Percentiles rank a stretch among this genome's conserved stretches.
phyloP scores from a whole-genome alignment of 352 stramenopile species.

The Globisporangium spiculum region DNA sequence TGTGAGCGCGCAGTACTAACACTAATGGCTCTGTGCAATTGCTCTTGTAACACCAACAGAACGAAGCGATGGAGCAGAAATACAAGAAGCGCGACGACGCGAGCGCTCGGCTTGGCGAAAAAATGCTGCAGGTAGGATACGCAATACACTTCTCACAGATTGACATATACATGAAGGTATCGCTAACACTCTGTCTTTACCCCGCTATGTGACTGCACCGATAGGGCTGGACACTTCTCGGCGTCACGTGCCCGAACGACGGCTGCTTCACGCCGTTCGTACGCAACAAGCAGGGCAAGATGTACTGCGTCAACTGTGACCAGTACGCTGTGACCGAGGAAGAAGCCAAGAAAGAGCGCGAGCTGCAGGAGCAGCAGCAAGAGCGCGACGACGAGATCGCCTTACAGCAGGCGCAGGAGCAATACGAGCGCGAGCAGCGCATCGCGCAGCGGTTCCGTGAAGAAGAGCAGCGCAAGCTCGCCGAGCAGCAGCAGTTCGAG shows the following conservation, averaged over 20 bases:
- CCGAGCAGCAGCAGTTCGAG: slow-evolving; percentile 26
- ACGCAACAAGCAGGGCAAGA: slow-evolving; percentile 73
- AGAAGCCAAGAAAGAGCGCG: slow-evolving; percentile 53
- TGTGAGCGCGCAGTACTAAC: background rate
- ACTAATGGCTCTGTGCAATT: background rate
- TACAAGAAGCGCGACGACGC: slow-evolving; percentile 74
- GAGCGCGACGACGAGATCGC: slow-evolving; percentile 43
- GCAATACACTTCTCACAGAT: background rate
- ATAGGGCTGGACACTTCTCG: slow-evolving; percentile 79
- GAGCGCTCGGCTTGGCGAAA: slow-evolving; percentile 71
- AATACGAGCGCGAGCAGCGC: slow-evolving; percentile 34
- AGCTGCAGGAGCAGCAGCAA: slow-evolving; percentile 36
- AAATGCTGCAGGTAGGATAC: slow-evolving; percentile 64
- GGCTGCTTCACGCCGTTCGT: slow-evolving; percentile 80
- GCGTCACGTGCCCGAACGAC: slow-evolving; percentile 54
- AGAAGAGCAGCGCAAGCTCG: slow-evolving; percentile 54
- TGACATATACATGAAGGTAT: background rate
- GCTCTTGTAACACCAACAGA: background rate
- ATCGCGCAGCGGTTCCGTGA: slow-evolving; percentile 69
- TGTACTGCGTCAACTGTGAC: slow-evolving; percentile 77
- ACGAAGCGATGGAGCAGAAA: slow-evolving; percentile 26
- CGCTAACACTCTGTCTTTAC: background rate
- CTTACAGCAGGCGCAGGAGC: slow-evolving; percentile 28
- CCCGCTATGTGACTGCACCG: slow-evolving; percentile 1
- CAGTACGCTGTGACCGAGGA: slow-evolving; percentile 77